These are phyloP conservation scores for Priceomyces medius DNA, from an alignment of 805 yeast species.

Conservation along the genomic window DNA sequence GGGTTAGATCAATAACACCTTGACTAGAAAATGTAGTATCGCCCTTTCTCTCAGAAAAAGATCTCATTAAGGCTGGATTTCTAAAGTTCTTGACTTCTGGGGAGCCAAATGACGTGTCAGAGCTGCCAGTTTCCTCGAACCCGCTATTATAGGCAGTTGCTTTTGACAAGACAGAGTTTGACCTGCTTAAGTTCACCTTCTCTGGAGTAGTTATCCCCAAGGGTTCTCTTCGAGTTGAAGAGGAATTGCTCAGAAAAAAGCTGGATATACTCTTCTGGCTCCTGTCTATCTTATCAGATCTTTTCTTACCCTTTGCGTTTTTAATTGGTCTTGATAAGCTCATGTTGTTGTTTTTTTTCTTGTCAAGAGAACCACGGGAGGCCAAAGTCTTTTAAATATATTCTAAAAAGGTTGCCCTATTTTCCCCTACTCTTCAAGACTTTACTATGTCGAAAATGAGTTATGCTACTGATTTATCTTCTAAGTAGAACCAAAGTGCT, in stretches of 20 bases:
- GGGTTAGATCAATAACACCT: constrained; percentile 10
- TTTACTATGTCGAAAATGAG: too few species aligned
- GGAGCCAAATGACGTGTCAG: constrained; percentile 39
- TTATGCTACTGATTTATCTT: too few species aligned
- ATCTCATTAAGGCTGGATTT: constrained; percentile 26
- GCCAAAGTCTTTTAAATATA: too few species aligned
- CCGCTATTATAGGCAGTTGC: constrained; percentile 19
- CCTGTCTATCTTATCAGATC: constrained; percentile 2
- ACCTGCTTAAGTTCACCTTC: constrained; percentile 12
- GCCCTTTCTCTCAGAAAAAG: constrained; percentile 1
- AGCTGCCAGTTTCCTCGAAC: constrained; percentile 28
- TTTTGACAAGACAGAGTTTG: constrained; percentile 21
- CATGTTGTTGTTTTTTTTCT: constrained; percentile 1
- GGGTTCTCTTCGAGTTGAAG: neutral
- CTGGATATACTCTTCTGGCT: constrained; percentile 27
- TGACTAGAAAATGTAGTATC: constrained; percentile 3
- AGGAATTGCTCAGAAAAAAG: constrained; percentile 19
- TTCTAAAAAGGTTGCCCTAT: too few species aligned
- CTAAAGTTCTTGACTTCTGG: constrained; percentile 38
- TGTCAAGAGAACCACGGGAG: neutral
- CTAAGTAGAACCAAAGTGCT: too few species aligned
- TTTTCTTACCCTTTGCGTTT: constrained; percentile 5
- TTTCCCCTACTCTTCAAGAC: too few species aligned
- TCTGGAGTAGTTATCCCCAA: constrained; percentile 11
- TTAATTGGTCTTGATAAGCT: constrained; percentile 8